Evolutionary conservation across 176 grass and related monocot genomes (phyloP).

Genomic region (Neostapfia colusana): DNA sequence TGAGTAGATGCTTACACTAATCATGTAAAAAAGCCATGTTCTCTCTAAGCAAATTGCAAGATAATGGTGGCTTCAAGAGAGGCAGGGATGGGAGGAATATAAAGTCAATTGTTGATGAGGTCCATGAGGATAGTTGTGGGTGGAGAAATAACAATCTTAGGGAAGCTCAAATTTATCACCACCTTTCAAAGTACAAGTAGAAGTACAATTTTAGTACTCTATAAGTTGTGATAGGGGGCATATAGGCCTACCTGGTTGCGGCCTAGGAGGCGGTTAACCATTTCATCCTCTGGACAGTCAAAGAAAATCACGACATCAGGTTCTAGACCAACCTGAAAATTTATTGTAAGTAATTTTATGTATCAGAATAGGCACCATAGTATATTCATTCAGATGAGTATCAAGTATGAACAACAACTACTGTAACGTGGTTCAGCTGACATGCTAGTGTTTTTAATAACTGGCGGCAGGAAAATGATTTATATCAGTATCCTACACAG

Average conservation of each 20-base stretch:
- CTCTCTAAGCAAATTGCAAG: neutral
- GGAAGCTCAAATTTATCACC: neutral
- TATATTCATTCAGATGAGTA: conserved; percentile 6
- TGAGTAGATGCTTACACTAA: neutral
- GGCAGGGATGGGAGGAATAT: neutral
- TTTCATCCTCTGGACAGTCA: conserved; percentile 84
- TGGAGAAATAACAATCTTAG: conserved; percentile 7
- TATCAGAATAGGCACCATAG: conserved; percentile 24
- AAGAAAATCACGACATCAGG: conserved; percentile 90
- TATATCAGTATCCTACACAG: neutral
- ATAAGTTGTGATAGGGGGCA: neutral
- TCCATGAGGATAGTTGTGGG: neutral
- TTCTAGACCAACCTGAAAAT: conserved; percentile 77
- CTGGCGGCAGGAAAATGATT: neutral
- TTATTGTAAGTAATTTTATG: conserved; percentile 7
- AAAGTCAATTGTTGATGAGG: neutral
- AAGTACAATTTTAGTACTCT: neutral
- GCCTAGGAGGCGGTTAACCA: conserved; percentile 79
- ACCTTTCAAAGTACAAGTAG: neutral
- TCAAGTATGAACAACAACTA: neutral
- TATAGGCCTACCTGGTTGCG: conserved; percentile 75
- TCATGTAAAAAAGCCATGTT: neutral
- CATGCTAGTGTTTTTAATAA: neutral
- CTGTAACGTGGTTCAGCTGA: neutral
- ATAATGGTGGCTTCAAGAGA: neutral